Evolutionary conservation across 108 stramenopile species (phyloP).

Genomic region (Parietichytrium sp.): DNA sequence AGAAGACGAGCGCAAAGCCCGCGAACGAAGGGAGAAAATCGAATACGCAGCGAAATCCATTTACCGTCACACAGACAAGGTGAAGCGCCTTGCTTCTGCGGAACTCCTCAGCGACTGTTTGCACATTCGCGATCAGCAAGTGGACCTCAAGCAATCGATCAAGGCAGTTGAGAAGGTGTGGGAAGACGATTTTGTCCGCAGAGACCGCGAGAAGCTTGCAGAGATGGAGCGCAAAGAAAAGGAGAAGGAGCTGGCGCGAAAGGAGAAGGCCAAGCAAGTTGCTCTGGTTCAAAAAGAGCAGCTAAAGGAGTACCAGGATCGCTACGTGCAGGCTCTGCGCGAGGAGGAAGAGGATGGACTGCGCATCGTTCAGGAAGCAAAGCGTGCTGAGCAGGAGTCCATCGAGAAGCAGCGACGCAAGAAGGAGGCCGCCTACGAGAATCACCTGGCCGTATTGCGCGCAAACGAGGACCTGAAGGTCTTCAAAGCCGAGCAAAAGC

Average conservation of each 20-base stretch:
- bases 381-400: background rate
- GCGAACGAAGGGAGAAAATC: background rate
- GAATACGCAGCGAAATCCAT: slow-evolving; percentile 1
- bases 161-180: background rate
- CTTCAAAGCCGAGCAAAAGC: background rate
- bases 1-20: background rate
- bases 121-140: slow-evolving; percentile 19
- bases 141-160: slow-evolving; percentile 1
- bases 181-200: background rate
- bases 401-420: background rate
- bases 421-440: background rate
- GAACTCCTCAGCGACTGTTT: slow-evolving; percentile 32
- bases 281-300: slow-evolving; percentile 22
- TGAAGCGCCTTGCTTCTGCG: slow-evolving; percentile 22
- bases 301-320: background rate
- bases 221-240: background rate
- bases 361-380: background rate
- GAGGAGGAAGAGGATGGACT: slow-evolving; percentile 5
- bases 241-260: background rate
- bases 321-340: background rate
- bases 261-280: background rate
- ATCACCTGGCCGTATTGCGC: background rate
- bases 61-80: slow-evolving; percentile 19
- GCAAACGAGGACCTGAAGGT: background rate
- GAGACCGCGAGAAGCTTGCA: slow-evolving; percentile 18